These are phyloP conservation scores for Metarhizium sp. DNA, from an alignment of 2,329 filamentous ascomycete genomes.

Conservation along the genomic window DNA sequence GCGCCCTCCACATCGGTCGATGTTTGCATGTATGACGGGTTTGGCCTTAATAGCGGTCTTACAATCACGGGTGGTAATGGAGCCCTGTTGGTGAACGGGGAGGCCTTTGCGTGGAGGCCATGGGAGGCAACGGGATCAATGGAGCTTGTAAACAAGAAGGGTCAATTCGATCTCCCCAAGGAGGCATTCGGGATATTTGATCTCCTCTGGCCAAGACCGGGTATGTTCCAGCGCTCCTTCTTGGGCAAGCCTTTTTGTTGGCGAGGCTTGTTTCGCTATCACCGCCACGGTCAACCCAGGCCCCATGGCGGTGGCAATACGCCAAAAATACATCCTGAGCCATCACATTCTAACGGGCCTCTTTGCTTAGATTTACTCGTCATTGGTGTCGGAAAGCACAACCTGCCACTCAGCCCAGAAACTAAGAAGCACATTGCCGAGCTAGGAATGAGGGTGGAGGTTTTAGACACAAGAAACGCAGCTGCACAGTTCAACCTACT, in stretches of 20 bases:
- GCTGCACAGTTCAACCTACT: constrained; percentile 90
- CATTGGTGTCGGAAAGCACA: constrained; percentile 71
- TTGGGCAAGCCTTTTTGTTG: not conserved
- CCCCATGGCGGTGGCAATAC: not conserved
- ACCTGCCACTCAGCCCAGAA: constrained; percentile 66
- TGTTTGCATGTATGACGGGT: constrained; percentile 72
- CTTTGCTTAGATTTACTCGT: constrained; percentile 64
- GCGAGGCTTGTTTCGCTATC: not conserved
- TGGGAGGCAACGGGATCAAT: constrained; percentile 48
- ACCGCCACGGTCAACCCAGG: not conserved
- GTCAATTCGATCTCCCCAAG: constrained; percentile 68
- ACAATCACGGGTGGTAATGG: constrained; percentile 61
- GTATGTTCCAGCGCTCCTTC: constrained; percentile 36
- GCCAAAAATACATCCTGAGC: not conserved
- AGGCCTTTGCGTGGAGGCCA: constrained; percentile 82
- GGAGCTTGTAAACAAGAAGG: constrained; percentile 61
- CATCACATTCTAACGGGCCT: not conserved
- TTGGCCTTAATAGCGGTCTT: constrained; percentile 74
- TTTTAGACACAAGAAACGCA: constrained; percentile 88
- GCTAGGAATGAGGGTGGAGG: constrained; percentile 76
- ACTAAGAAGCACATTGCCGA: constrained; percentile 63
- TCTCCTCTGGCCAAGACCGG: constrained; percentile 79
- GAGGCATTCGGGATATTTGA: constrained; percentile 67
- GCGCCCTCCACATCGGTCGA: constrained; percentile 77
- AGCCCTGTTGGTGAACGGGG: constrained; percentile 71